Base-by-base conservation (phyloP, 768 basidiomycete genomes). In the Clitopilus hobsonii region DNA sequence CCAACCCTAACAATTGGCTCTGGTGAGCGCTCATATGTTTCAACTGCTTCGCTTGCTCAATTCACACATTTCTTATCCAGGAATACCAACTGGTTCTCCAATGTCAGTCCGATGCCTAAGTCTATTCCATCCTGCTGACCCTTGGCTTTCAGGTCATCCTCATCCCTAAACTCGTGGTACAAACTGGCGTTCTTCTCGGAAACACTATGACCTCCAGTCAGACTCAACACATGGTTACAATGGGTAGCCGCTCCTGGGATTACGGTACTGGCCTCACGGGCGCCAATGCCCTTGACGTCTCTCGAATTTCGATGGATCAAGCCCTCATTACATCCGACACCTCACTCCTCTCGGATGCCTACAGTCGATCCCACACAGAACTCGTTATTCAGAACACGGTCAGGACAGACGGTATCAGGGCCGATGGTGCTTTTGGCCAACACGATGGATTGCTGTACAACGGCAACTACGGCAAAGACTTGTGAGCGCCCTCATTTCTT, bases 401-500 rank as follows among this genome's bases (percentile, higher is more conserved):
- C 20, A 74, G 69, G 57, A 78, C 77, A 6, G 88, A 91, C 63
- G 88, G 88, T 6, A 87, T 89, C 49, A 71, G 76, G 38, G 63
- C 74, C 6, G 80, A 82, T 60, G 80, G 79, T 6, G 74, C 77
- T 27, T 82, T 82, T 57, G 76, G 73, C 16, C 78, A 88, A 67
- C 88, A 89, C 65, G 69, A 64, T 29, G 87, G 87, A 13, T 72
- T 87, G 23, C 63, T 86, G 4, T 89, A 88, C 61, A 86, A 84
- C 55, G 88, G 87, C 27, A 88, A 89, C 61, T 89, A 90, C 59
- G 88, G 77, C 49, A 77, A 77, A 61, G 77, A 77, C 65, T 77
- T 71, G 77, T 77, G 57, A 41, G 74, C 60, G 4, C 22, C 3
- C 7, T 38, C 11, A 3, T n/a, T 20, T 45, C 6, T 48, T 29